Evolutionary conservation across 495 filamentous ascomycete genomes (phyloP), one percentile per base, ranked within the genome.

Genomic region (Xylaria nigripes): DNA sequence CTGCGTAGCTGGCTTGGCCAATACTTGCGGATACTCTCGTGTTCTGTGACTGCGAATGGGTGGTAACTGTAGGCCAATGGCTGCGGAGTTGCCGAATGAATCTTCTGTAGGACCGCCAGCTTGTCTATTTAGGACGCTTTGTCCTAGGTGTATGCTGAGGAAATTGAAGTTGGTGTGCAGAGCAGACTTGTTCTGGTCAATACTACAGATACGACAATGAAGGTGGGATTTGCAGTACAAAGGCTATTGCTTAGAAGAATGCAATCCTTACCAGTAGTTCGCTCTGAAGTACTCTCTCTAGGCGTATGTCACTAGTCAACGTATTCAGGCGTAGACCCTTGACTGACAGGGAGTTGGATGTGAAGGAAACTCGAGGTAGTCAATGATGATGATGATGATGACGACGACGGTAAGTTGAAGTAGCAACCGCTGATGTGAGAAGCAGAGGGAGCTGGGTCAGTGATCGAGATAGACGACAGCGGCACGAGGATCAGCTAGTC

Each of bases 401-500:
- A 40, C 23, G 30, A n/a, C n/a, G n/a, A n/a, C n/a, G 32, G 19
- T 36, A n/a, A n/a, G n/a, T 50, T 29, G 46, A 56, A 43, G 25
- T 25, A 30, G 22, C 38, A 23, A 24, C 46, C 34, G 25, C 41
- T 43, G 51, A 21, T 42, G 32, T 38, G 30, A 56, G 40, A 50
- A 44, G 24, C 45, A 55, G 46, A 44, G 45, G 45, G 44, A 45
- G 53, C 50, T 41, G 45, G 53, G 53, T 45, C 53, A 66, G 60
- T 58, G 52, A 59, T 57, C 47, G 44, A 55, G 58, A 46, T 15
- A 16, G 58, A 45, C 15, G 30, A n/a, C 54, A 61, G 63, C 63
- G 60, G 58, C 55, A 61, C 49, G 56, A 57, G 57, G 63, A 66
- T 64, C 52, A 60, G 59, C 56, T 61, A 54, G 51, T 34, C 50